Evolutionary conservation across 139 green algal species (phyloP).

Genomic region (Spirogloea muscicola): DNA sequence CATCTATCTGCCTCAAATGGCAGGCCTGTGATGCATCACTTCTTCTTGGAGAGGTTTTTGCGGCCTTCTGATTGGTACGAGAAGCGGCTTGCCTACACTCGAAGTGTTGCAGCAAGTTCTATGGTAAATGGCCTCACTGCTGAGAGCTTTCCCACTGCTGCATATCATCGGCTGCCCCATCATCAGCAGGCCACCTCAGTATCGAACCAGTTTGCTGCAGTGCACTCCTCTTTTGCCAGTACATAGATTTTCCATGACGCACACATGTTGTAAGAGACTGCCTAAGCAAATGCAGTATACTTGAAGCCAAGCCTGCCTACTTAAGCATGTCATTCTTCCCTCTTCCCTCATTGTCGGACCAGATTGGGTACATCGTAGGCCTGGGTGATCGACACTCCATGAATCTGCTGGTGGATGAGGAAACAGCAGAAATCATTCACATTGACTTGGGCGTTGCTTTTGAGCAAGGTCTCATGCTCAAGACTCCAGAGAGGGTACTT

Average conservation of each 20-base stretch:
- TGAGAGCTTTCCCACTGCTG: too few species aligned
- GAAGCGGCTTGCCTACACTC: conserved; percentile 68
- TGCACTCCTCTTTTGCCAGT: too few species aligned
- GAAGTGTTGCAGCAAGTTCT: conserved; percentile 72
- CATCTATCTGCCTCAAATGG: too few species aligned
- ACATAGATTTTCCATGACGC: too few species aligned
- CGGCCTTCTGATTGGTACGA: conserved; percentile 71
- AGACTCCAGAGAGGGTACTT: conserved; percentile 75
- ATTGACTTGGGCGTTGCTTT: conserved; percentile 98
- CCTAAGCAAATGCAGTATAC: too few species aligned
- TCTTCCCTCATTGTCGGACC: conserved; percentile 2
- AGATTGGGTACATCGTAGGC: conserved; percentile 81
- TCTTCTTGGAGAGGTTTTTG: conserved; percentile 86
- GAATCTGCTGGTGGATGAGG: conserved; percentile 88
- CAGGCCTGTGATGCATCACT: conserved; percentile 81
- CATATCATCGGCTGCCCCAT: too few species aligned
- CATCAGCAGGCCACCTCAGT: too few species aligned
- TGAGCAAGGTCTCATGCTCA: conserved; percentile 79
- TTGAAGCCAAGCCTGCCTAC: too few species aligned
- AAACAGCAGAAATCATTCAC: conserved; percentile 85
- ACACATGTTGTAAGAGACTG: too few species aligned
- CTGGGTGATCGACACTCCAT: conserved; percentile 82
- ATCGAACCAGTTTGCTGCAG: too few species aligned
- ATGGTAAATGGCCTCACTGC: conserved; percentile 53
- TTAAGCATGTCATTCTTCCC: too few species aligned